Conservation (phyloP, 164 flowering plant genomes). For the Santalum album region DNA sequence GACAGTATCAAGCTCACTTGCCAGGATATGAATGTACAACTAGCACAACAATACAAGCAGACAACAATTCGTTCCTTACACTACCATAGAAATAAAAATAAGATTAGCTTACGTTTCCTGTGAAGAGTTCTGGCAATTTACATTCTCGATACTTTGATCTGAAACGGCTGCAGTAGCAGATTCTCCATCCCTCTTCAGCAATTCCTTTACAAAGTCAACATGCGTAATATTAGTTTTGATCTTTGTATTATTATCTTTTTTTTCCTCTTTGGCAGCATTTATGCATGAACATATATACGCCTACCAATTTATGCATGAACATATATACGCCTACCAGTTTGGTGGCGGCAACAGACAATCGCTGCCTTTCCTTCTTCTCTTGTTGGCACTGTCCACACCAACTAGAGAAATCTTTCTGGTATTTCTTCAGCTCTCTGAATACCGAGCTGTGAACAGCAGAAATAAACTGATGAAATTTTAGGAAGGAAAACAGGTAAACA, state of each 20-base stretch:
- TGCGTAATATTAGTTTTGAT: too few species aligned
- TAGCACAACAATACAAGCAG: too few species aligned
- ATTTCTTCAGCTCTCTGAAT: slow-evolving; percentile 76
- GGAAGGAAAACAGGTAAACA: not conserved
- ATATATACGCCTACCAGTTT: slow-evolving; percentile 45
- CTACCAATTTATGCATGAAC: slow-evolving; percentile 42
- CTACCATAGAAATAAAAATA: too few species aligned
- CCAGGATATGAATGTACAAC: too few species aligned
- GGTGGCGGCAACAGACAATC: slow-evolving; percentile 41
- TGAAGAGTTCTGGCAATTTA: too few species aligned
- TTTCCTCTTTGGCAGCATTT: not conserved
- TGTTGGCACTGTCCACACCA: slow-evolving; percentile 94
- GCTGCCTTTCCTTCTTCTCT: slow-evolving; percentile 70
- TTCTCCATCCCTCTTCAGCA: slow-evolving; percentile 41
- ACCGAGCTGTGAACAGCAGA: slow-evolving; percentile 42
- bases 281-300: slow-evolving; percentile 1
- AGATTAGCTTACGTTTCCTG: too few species aligned
- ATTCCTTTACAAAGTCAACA: slow-evolving; percentile 29
- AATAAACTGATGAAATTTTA: not conserved
- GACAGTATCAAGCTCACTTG: too few species aligned
- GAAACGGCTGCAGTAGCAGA: slow-evolving; percentile 19
- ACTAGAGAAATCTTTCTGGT: slow-evolving; percentile 72
- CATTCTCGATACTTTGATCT: too few species aligned
- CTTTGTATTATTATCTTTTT: not conserved
- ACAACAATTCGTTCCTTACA: too few species aligned